Conservation (phyloP, 768 basidiomycete species). For the Pleurotus djamor region DNA sequence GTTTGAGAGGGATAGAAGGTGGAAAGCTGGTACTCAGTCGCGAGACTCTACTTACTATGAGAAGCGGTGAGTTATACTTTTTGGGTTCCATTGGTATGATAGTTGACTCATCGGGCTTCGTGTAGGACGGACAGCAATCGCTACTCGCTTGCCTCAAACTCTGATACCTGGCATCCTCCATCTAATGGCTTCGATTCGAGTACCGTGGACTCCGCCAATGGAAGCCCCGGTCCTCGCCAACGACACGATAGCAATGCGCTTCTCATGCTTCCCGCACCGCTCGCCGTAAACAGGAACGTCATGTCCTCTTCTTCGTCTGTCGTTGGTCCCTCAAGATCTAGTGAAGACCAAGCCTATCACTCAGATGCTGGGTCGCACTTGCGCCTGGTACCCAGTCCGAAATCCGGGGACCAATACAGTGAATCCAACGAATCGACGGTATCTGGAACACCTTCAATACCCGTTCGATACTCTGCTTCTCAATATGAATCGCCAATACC, state of each 20-base stretch:
- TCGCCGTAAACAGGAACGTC: constrained; percentile 55
- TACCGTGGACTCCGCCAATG: constrained; percentile 57
- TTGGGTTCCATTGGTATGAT: neutral
- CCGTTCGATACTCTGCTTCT: neutral
- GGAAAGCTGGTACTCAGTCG: constrained; percentile 85
- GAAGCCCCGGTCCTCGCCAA: constrained; percentile 40
- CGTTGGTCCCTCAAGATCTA: constrained; percentile 41
- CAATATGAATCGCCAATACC: constrained; percentile 10
- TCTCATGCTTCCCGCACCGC: constrained; percentile 73
- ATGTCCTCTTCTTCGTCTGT: constrained; percentile 46
- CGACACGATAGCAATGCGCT: constrained; percentile 70
- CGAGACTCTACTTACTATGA: constrained; percentile 76
- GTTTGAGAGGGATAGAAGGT: constrained; percentile 93
- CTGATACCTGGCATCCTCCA: constrained; percentile 63
- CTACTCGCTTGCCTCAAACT: constrained; percentile 77
- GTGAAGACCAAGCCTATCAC: constrained; percentile 41
- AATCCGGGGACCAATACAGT: constrained; percentile 32
- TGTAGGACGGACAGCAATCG: constrained; percentile 43
- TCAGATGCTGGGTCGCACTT: constrained; percentile 40
- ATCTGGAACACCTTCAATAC: constrained; percentile 21
- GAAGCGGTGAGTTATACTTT: constrained; percentile 58
- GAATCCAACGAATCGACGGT: constrained; percentile 34
- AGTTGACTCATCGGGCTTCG: constrained; percentile 14
- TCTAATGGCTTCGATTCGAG: constrained; percentile 54
- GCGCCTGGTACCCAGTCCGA: constrained; percentile 41